These are phyloP conservation scores for Vaccinium myrtillus DNA, from an alignment of 148 eudicot genomes.

Conservation along the genomic window DNA sequence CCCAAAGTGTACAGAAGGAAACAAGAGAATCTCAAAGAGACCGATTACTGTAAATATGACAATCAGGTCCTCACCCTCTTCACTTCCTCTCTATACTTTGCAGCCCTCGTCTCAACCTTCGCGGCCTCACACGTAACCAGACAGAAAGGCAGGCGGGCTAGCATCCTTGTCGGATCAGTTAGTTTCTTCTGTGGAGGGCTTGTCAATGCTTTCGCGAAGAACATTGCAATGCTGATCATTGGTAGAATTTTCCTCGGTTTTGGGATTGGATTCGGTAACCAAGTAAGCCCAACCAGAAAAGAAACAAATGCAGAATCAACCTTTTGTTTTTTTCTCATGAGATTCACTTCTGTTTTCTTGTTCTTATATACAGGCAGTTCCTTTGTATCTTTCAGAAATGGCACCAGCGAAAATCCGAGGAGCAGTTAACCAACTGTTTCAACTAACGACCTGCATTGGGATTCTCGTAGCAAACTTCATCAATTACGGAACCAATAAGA, in stretches of 20 bases:
- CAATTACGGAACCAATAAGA: conserved; percentile 54
- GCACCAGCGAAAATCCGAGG: conserved; percentile 73
- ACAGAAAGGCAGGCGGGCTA: conserved; percentile 65
- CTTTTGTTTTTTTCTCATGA: not conserved
- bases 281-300: conserved; percentile 38
- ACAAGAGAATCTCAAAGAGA: conserved; percentile 59
- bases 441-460: conserved; percentile 67
- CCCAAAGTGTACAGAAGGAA: conserved; percentile 63
- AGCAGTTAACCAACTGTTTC: conserved; percentile 66
- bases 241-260: conserved; percentile 70
- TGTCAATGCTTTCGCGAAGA: conserved; percentile 53
- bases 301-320: not conserved
- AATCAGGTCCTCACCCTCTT: conserved; percentile 79
- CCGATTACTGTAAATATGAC: conserved; percentile 93
- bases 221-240: conserved; percentile 58
- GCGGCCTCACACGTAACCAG: conserved; percentile 71
- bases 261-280: conserved; percentile 84
- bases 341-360: not conserved
- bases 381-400: conserved; percentile 74
- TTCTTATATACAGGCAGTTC: conserved; percentile 53
- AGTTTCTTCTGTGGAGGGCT: conserved; percentile 61
- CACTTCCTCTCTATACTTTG: conserved; percentile 88
- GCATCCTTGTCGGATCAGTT: conserved; percentile 58
- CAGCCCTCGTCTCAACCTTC: conserved; percentile 73
- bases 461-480: conserved; percentile 66